Percentiles rank a stretch among this genome's conserved stretches.
Conservation (phyloP, 495 filamentous ascomycete species). For the Talaromyces borbonicus region DNA sequence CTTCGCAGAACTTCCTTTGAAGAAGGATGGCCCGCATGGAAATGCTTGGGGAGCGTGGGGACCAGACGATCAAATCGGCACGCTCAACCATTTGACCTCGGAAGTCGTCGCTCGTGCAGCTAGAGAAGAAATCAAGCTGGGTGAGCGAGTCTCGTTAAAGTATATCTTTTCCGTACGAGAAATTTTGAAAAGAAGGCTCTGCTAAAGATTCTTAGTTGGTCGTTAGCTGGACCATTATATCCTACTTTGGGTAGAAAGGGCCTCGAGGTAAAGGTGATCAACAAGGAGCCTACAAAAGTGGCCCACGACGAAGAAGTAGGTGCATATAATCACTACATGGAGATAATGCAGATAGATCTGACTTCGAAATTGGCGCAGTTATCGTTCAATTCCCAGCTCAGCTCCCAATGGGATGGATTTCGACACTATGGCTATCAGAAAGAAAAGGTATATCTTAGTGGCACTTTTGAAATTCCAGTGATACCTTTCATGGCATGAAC, state of each 20-base stretch:
- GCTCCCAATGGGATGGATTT: slow-evolving; percentile 43
- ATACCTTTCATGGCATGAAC: no score
- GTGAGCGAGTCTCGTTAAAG: slow-evolving; percentile 26
- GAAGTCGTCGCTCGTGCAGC: slow-evolving; percentile 33
- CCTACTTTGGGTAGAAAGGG: neutral
- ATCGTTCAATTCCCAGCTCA: slow-evolving; percentile 7
- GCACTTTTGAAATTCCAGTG: no score
- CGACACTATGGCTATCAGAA: slow-evolving; percentile 43
- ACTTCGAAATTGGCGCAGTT: slow-evolving; percentile 6
- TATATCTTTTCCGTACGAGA: neutral
- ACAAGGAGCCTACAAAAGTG: neutral
- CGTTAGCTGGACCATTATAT: neutral
- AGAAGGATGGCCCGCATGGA: slow-evolving; percentile 27
- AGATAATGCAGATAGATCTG: neutral
- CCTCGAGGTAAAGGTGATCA: neutral
- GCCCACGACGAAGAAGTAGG: neutral
- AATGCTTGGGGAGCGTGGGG: slow-evolving; percentile 44
- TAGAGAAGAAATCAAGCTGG: slow-evolving; percentile 36
- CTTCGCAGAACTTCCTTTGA: slow-evolving; percentile 24
- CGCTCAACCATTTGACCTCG: slow-evolving; percentile 39
- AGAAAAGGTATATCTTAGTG: slow-evolving; percentile 48
- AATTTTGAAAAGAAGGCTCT: no score
- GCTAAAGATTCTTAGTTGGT: neutral
- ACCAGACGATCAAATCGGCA: slow-evolving; percentile 31
- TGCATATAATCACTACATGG: neutral